These are phyloP conservation scores for Scheffersomyces stipitis DNA, from an alignment of 805 yeast genomes.

Conservation along the genomic window DNA sequence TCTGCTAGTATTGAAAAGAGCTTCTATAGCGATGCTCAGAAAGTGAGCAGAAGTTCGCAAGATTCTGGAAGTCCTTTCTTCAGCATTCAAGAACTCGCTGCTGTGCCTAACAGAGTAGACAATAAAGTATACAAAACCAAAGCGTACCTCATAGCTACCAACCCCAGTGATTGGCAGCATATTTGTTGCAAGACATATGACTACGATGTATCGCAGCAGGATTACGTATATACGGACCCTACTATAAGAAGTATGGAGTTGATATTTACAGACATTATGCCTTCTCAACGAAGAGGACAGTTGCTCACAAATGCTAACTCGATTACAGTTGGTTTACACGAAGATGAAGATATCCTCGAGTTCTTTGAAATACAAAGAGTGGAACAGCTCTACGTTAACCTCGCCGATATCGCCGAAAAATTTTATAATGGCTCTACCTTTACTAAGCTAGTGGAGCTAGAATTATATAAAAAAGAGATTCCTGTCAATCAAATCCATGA, in stretches of 20 bases:
- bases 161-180: conserved; percentile 26
- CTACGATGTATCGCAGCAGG: conserved; percentile 2
- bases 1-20: too few species aligned
- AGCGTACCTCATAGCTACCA: conserved; percentile 21
- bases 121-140: conserved; percentile 14
- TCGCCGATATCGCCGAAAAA: too few species aligned
- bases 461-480: conserved; percentile 6
- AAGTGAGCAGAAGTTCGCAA: too few species aligned
- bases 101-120: too few species aligned
- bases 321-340: conserved; percentile 12
- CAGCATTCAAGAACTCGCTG: too few species aligned
- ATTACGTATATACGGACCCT: conserved; percentile 22
- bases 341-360: conserved; percentile 10
- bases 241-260: conserved; percentile 22
- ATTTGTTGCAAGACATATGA: conserved; percentile 29
- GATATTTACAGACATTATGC: conserved; percentile 15
- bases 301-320: conserved; percentile 11
- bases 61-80: too few species aligned
- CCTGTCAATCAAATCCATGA: conserved; percentile 2
- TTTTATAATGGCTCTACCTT: too few species aligned
- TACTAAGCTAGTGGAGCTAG: conserved; percentile 3
- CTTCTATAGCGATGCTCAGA: too few species aligned
- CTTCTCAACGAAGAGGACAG: background rate
- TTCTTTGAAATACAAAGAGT: conserved; percentile 11
- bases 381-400: conserved; percentile 14